Evolutionary conservation across 371 early-diverging fungal species (phyloP), one percentile per base, ranked within the genome.

Genomic region (Chytridium lagenaria): DNA sequence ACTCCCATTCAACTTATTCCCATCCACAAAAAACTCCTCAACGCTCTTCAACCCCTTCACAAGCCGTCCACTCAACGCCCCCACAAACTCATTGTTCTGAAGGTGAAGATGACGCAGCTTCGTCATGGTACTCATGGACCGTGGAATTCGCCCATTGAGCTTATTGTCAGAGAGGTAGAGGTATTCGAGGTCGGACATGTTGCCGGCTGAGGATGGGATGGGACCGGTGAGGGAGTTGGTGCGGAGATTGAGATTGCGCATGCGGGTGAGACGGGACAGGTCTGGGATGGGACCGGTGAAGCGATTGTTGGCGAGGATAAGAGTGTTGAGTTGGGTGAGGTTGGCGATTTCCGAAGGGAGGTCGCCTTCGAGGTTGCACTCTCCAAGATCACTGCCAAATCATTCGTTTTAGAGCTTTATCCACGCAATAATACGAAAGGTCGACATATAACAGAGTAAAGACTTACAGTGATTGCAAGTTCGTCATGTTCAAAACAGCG

Each of bases 141-240:
- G n/a, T 19, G 72, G 72, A 5, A 72, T 22, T 16, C 49, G 30
- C 0, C 66, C 65, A 1, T 12, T 26, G 0, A 72, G 38, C 0
- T n/a, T 19, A 36, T 72, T 72, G 50, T 66, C 28, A 2, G 37
- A 23, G 0, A 72, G 50, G 55, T 72, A 28, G 22, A 72, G 57
- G 38, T 34, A 26, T 49, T 63, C 67, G 23, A 72, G 59, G n/a
- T 3, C 10, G 49, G 34, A 49, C 65, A 71, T 63, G 49, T 22
- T 23, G 19, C 71, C 63, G 7, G 64, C 16, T 0, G 59, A 28
- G 12, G 51, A 1, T 10, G 71, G 71, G 37, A 71, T 7, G 33
- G 63, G 50, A 7, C 71, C 71, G 23, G 26, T 40, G 7, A 71
- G 37, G 22, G 55, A 15, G 61, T 55, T 70, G 0, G 39, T n/a